phyloP scores from a whole-genome alignment of 176 grass and related monocot species.

The Bonia amplexicaulis region DNA sequence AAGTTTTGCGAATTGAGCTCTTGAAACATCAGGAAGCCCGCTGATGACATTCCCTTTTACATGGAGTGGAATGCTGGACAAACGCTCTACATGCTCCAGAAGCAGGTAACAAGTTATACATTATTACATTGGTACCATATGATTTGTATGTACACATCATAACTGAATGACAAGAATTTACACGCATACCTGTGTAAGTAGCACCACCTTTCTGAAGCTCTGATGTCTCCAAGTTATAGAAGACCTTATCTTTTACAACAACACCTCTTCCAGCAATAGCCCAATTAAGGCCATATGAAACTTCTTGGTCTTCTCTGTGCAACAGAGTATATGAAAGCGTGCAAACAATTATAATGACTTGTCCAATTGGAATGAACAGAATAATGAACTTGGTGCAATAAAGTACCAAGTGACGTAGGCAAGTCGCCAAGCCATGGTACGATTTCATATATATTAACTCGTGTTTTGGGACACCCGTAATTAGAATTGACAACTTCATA shows the following conservation, averaged over 20 bases:
- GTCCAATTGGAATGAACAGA: not conserved
- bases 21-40: constrained; percentile 51
- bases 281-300: constrained; percentile 66
- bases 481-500: not conserved
- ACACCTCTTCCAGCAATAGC: constrained; percentile 69
- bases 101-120: not conserved
- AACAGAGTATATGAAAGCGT: not conserved
- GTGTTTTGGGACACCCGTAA: not conserved
- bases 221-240: constrained; percentile 59
- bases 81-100: constrained; percentile 40
- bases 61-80: constrained; percentile 66
- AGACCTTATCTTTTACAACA: constrained; percentile 63
- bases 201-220: constrained; percentile 72
- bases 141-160: not conserved
- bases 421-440: not conserved
- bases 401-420: not conserved
- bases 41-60: constrained; percentile 58
- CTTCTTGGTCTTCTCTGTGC: constrained; percentile 58
- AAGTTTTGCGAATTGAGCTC: constrained; percentile 78
- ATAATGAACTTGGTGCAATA: not conserved
- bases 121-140: not conserved
- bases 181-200: constrained; percentile 32
- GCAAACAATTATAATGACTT: not conserved
- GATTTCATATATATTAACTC: not conserved
- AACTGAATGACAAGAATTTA: not conserved